Base-by-base conservation (phyloP, 78 protist species). In the Polysphondylium violaceum region DNA sequence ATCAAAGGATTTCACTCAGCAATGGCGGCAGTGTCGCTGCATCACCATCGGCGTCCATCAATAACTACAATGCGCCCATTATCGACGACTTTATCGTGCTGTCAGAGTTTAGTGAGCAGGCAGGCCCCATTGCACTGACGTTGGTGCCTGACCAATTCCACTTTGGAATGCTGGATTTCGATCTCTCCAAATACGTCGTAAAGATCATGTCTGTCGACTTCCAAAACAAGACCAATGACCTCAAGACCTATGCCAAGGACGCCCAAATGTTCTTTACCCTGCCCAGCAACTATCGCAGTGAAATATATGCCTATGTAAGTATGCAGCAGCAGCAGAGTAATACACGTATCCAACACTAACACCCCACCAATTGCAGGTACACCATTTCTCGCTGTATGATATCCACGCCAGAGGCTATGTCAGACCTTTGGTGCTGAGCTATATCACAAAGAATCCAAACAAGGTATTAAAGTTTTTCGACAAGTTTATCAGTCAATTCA, bases 141-240 rank as follows among this genome's bases (percentile, higher is more conserved):
- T 36, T 55, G 38, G 41, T 86, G 0, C 89, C 94, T 3, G 87
- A 88, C 0, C 56, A 78, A 35, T 51, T 83, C n/a, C 79, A 27
- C 11, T 44, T 40, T 25, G 64, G 65, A 6, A 50, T 25, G 29
- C 40, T 65, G 53, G 74, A 71, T 14, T 88, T 88, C 40, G 86
- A 87, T 56, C 19, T 83, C 14, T 31, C 76, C 68, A 73, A 61
- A 29, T 94, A 85, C 50, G 96, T 88, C 4, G 74, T 94, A 43
- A 86, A 92, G 59, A 85, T 72, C 31, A 87, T 94, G 94, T 76
- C 96, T 8, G 94, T 81, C 2, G 96, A 94, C 72, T 76, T 87
- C 53, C 96, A 94, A 73, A 92, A 83, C 76, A 92, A 92, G 65
- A 78, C 89, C 31, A 87, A 72, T 53, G 96, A 73, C 36, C 50